Percentiles rank a stretch among this genome's conserved stretches.
These are phyloP conservation scores for Vitis hybrid DNA, from an alignment of 177 flowering plant species.

Conservation along the genomic window DNA sequence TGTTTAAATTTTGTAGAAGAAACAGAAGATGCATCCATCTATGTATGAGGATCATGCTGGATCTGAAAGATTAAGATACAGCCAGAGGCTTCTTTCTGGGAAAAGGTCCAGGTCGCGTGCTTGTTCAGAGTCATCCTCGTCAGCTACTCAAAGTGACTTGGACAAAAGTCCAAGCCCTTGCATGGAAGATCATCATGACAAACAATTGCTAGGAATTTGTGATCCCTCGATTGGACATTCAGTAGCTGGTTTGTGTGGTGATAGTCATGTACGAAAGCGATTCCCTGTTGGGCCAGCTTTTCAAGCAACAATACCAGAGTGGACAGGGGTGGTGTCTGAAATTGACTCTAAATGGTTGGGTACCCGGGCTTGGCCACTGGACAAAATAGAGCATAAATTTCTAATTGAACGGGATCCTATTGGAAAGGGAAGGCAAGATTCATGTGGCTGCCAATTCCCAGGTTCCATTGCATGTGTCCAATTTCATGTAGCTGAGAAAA, in stretches of 20 bases:
- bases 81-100: constrained; percentile 33
- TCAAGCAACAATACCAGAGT: constrained; percentile 37
- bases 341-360: constrained; percentile 44
- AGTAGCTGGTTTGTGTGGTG: constrained; percentile 1
- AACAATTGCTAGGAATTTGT: not conserved
- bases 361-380: constrained; percentile 37
- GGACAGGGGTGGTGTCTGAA: constrained; percentile 30
- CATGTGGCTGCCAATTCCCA: constrained; percentile 36
- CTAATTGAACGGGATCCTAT: constrained; percentile 41
- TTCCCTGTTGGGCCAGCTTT: constrained; percentile 26
- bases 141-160: constrained; percentile 20
- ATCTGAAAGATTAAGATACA: constrained; percentile 39
- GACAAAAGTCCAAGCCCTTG: constrained; percentile 12
- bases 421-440: constrained; percentile 45
- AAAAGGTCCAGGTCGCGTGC: constrained; percentile 19
- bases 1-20: constrained; percentile 39
- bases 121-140: constrained; percentile 29
- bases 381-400: constrained; percentile 11
- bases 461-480: constrained; percentile 46
- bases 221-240: constrained; percentile 16
- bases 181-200: constrained; percentile 5
- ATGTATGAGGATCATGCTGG: constrained; percentile 60
- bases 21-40: constrained; percentile 71
- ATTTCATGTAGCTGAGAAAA: constrained; percentile 49
- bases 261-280: not conserved